Evolutionary conservation across 2,329 filamentous ascomycete genomes (phyloP), one percentile per base, ranked within the genome.

Genomic region (Epicoccum sorghinum): DNA sequence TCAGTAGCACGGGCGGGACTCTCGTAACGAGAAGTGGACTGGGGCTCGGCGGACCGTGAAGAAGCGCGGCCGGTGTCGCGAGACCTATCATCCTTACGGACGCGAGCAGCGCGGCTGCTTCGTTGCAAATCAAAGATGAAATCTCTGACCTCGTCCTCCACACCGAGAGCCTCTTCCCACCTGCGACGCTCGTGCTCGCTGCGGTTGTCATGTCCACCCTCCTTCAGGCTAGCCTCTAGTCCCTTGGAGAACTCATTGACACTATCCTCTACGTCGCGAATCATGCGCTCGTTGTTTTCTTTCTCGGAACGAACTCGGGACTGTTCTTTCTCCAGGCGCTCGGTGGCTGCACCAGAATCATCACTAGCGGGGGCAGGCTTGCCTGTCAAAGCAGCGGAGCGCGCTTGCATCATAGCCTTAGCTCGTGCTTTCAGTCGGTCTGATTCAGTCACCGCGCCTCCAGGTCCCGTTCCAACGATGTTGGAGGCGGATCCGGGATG

Each of bases 331-430:
- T 98, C 95, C 13, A 98, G 77, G 30, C 95, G 86, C 77, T 91
- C 90, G 41, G 92, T 87, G 3, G 90, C 91, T 60, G 90, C 90
- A 24, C 84, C 82, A 59, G 93, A 89, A 61, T 96, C 90, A 56
- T 88, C 84, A 40, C 79, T 75, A 33, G 90, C 86, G 41, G 87
- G 81, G 38, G 88, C 79, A 70, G 93, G 92, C 75, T 89, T 91
- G 52, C 95, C 95, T 22, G 92, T 91, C 59, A 99, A 79, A 14
- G 95, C 93, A 51, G 95, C 95, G 63, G 95, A 93, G 55, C 95
- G 89, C 69, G 96, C 93, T 78, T 98, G 93, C 95, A 99, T 99
- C 87, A 97, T 96, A 35, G 93, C 93, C 78, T 93, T 96, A 29
- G 95, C 93, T 64, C 93, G 87, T 32, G 95, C 95, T 79, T 97